Evolutionary conservation across 1,284 basidiomycete genomes (phyloP).

Genomic region (Trametes pubescens): DNA sequence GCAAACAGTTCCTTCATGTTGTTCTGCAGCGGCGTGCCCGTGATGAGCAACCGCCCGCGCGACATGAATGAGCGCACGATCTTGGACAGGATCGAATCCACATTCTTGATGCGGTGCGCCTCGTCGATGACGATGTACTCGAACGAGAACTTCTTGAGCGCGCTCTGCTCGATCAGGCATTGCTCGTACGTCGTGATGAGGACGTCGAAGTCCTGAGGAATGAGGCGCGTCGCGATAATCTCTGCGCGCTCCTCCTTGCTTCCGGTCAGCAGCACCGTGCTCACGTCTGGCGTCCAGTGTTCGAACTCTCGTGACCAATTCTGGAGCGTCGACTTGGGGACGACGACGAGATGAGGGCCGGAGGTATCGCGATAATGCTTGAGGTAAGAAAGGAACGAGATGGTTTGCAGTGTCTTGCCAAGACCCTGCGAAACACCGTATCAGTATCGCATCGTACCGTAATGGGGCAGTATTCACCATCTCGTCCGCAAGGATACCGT

Average conservation of each 20-base stretch:
- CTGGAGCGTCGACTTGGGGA: slow-evolving; percentile 97
- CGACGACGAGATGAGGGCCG: slow-evolving; percentile 94
- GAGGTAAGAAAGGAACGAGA: slow-evolving; percentile 96
- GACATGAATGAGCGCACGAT: slow-evolving; percentile 94
- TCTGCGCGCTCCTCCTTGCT: slow-evolving; percentile 90
- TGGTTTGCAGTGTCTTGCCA: slow-evolving; percentile 98
- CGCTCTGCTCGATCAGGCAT: slow-evolving; percentile 92
- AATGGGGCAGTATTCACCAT: slow-evolving; percentile 67
- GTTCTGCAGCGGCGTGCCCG: slow-evolving; percentile 97
- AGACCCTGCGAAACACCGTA: slow-evolving; percentile 73
- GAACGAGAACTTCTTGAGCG: slow-evolving; percentile 95
- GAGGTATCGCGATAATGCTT: slow-evolving; percentile 81
- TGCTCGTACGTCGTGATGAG: slow-evolving; percentile 98
- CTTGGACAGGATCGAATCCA: slow-evolving; percentile 95
- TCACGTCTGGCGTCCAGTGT: slow-evolving; percentile 93
- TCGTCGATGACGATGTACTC: slow-evolving; percentile 99
- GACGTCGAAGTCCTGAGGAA: slow-evolving; percentile 93
- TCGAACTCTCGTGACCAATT: slow-evolving; percentile 97
- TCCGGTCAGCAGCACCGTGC: slow-evolving; percentile 84
- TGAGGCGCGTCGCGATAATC: slow-evolving; percentile 80
- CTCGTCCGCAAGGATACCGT: slow-evolving; percentile 94
- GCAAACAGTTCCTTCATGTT: slow-evolving; percentile 98
- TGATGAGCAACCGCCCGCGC: slow-evolving; percentile 92
- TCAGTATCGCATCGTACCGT: neutral
- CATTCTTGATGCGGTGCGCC: slow-evolving; percentile 99